Conservation (phyloP, 768 basidiomycete species). For the Ramaria sp. region DNA sequence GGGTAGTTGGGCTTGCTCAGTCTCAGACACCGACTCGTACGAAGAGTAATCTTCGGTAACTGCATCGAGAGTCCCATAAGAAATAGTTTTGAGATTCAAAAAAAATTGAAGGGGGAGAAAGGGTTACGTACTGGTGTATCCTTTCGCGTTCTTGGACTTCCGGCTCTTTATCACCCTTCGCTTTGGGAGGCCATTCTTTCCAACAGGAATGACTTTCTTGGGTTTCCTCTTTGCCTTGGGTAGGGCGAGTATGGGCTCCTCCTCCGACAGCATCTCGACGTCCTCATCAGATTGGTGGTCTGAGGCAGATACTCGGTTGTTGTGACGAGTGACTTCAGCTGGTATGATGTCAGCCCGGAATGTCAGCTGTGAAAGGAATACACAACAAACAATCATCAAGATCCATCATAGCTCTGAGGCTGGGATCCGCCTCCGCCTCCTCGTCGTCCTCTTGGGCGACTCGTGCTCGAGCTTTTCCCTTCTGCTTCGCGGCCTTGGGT, state of each 20-base stretch:
- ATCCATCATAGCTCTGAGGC: conserved; percentile 60
- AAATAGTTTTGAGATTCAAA: not conserved
- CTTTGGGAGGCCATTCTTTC: conserved; percentile 71
- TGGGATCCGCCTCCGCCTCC: conserved; percentile 19
- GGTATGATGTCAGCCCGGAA: conserved; percentile 16
- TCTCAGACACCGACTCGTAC: conserved; percentile 68
- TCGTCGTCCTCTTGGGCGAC: conserved; percentile 30
- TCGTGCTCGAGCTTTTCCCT: conserved; percentile 25
- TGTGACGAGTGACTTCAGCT: conserved; percentile 10
- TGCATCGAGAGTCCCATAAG: conserved; percentile 17
- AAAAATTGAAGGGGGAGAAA: not conserved
- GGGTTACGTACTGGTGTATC: conserved; percentile 53
- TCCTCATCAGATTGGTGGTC: conserved; percentile 19
- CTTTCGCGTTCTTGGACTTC: conserved; percentile 47
- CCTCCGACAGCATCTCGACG: conserved; percentile 17
- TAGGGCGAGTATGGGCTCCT: conserved; percentile 23
- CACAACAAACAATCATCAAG: conserved; percentile 51
- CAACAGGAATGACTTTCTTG: conserved; percentile 62
- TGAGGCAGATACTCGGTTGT: conserved; percentile 12
- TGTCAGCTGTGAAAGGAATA: not conserved
- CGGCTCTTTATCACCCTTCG: conserved; percentile 50
- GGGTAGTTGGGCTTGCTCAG: conserved; percentile 25
- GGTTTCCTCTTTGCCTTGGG: conserved; percentile 30
- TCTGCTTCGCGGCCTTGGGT: conserved; percentile 21
- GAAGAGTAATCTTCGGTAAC: conserved; percentile 72